A percentile compares a stretch with the other conserved stretches of the same genome.
Evolutionary conservation across 345 rosid species (phyloP).

Genomic region (Populus simonii): DNA sequence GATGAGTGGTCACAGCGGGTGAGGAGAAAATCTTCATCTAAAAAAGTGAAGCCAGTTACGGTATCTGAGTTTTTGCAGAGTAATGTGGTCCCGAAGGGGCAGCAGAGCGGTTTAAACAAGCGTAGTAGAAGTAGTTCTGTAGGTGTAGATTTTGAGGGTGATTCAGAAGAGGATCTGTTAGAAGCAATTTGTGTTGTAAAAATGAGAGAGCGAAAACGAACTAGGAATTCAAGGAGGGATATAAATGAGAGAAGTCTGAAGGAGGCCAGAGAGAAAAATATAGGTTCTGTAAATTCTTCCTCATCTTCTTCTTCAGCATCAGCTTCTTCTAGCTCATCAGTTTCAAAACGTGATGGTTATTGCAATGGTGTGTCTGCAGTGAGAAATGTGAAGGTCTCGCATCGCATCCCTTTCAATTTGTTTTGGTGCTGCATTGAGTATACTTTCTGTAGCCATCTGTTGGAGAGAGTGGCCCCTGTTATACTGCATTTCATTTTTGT

Average conservation of each 20-base stretch:
- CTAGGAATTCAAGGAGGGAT: neutral
- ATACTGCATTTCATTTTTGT: neutral
- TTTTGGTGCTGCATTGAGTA: neutral
- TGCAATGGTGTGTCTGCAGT: constrained; percentile 10
- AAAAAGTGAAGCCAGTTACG: constrained; percentile 13
- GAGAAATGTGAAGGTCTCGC: constrained; percentile 25
- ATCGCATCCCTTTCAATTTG: neutral
- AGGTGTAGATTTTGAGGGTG: constrained; percentile 16
- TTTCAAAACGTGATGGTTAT: constrained; percentile 20
- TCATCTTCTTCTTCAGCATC: constrained; percentile 17
- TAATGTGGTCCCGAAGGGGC: constrained; percentile 23
- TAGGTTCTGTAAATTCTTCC: constrained; percentile 8
- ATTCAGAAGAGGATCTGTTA: constrained; percentile 17
- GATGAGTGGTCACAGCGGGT: neutral
- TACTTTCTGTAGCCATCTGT: neutral
- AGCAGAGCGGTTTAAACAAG: constrained; percentile 9
- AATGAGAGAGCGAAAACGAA: constrained; percentile 18
- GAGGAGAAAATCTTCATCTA: constrained; percentile 6
- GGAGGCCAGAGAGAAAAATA: constrained; percentile 4
- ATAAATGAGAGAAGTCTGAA: constrained; percentile 7
- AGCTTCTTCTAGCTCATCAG: constrained; percentile 22
- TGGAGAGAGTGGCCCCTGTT: neutral
- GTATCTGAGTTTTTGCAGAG: constrained; percentile 7
- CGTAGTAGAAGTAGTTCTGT: neutral
- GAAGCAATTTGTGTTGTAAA: constrained; percentile 27